Evolutionary conservation across 2,329 filamentous ascomycete genomes (phyloP).

Genomic region (Volutella citrinella): DNA sequence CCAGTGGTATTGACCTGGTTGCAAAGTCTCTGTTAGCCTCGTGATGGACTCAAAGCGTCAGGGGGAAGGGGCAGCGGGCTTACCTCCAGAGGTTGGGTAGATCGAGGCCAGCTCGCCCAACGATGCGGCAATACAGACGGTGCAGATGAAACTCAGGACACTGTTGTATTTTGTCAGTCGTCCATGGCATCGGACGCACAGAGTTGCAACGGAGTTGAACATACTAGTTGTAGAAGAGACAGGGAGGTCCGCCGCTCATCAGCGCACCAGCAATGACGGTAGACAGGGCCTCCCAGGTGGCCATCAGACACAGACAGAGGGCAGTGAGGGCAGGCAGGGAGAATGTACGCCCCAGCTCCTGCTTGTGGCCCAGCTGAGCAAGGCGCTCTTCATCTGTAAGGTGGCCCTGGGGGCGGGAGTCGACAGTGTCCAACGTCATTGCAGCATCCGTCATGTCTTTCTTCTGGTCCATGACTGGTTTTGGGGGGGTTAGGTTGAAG

Average conservation of each 20-base stretch:
- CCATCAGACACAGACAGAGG: constrained; percentile 47
- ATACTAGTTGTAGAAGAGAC: constrained; percentile 36
- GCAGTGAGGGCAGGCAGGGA: constrained; percentile 42
- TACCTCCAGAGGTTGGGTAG: constrained; percentile 18
- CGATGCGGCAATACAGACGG: constrained; percentile 15
- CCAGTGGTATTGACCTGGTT: constrained; percentile 19
- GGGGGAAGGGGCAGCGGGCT: too few species aligned
- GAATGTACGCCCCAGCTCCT: constrained; percentile 32
- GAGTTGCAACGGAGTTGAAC: too few species aligned
- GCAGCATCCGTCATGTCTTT: too few species aligned
- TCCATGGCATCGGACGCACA: too few species aligned
- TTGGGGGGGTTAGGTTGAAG: too few species aligned
- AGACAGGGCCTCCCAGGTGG: constrained; percentile 48
- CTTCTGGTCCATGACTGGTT: too few species aligned
- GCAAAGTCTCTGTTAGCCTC: too few species aligned
- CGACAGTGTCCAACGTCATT: too few species aligned
- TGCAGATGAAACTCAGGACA: constrained; percentile 12
- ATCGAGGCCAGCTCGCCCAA: constrained; percentile 19
- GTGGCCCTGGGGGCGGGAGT: too few species aligned
- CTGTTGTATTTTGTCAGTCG: too few species aligned
- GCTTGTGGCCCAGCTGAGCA: constrained; percentile 26
- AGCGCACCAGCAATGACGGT: constrained; percentile 43
- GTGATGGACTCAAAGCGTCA: too few species aligned
- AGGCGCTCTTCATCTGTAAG: too few species aligned
- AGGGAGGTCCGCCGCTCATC: constrained; percentile 43